Conservation (phyloP, 2,329 filamentous ascomycete genomes). For the Ilyonectria sp. region DNA sequence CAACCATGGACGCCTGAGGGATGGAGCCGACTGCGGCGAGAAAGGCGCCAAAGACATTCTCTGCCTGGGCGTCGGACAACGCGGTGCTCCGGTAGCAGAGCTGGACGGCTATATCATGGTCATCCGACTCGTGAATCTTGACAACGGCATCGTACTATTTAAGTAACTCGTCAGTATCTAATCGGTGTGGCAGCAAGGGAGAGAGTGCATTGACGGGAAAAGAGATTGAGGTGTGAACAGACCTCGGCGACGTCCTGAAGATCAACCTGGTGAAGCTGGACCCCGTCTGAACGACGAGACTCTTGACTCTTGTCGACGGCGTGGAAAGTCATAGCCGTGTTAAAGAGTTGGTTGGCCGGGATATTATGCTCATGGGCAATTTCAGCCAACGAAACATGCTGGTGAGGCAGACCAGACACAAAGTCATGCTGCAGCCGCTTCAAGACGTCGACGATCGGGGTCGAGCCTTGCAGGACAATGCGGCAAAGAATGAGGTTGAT, state of each 20-base stretch:
- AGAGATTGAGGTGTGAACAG: background rate
- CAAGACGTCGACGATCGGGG: conserved; percentile 15
- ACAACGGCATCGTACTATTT: conserved; percentile 8
- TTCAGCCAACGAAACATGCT: conserved; percentile 25
- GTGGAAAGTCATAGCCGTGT: conserved; percentile 27
- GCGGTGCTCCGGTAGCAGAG: conserved; percentile 30
- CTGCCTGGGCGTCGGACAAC: conserved; percentile 28
- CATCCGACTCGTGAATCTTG: conserved; percentile 8
- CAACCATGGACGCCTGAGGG: conserved; percentile 19
- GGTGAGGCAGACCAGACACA: conserved; percentile 24
- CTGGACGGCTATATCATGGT: conserved; percentile 19
- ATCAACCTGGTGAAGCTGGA: conserved; percentile 16
- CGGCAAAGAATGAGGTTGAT: conserved; percentile 21
- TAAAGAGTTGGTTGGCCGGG: conserved; percentile 29
- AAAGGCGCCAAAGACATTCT: conserved; percentile 31
- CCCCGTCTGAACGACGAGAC: conserved; percentile 4
- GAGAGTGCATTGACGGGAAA: background rate
- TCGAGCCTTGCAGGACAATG: conserved; percentile 7
- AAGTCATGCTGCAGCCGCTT: conserved; percentile 17
- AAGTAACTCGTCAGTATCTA: conserved; percentile 9
- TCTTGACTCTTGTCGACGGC: conserved; percentile 1
- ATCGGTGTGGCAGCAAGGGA: background rate
- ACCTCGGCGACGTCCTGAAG: conserved; percentile 21
- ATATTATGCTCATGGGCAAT: conserved; percentile 27
- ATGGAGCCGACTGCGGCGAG: conserved; percentile 25